phyloP scores from a whole-genome alignment of 192 early-diverging fungal species.

The Fimicolochytrium jonesii region DNA sequence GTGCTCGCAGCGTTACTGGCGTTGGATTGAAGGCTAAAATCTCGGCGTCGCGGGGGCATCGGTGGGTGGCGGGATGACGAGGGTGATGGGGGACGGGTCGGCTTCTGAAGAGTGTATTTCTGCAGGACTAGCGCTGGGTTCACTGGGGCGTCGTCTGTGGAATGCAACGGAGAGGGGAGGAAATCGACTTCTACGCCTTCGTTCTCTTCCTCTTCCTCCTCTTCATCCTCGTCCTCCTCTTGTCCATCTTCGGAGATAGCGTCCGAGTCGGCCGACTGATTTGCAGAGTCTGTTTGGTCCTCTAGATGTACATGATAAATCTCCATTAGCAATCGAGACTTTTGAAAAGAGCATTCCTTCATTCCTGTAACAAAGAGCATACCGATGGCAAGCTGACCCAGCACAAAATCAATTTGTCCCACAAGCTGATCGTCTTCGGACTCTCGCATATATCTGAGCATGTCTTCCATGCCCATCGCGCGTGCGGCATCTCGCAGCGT shows the following conservation, averaged over 20 bases:
- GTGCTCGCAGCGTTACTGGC: too few relatives aligned
- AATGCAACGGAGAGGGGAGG: not conserved
- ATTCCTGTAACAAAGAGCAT: not conserved
- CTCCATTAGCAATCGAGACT: not conserved
- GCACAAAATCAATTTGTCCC: conserved; percentile 46
- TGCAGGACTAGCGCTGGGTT: not conserved
- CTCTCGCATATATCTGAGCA: conserved; percentile 30
- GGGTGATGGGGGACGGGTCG: not conserved
- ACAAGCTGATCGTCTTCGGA: conserved; percentile 30
- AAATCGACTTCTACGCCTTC: not conserved
- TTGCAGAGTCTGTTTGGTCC: conserved; percentile 13
- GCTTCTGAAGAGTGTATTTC: not conserved
- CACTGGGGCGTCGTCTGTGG: not conserved
- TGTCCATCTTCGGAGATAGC: conserved; percentile 39
- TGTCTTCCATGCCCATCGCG: conserved; percentile 35
- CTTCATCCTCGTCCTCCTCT: conserved; percentile 42
- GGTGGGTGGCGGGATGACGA: too few relatives aligned
- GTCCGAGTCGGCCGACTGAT: conserved; percentile 26
- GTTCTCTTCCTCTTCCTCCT: conserved; percentile 29
- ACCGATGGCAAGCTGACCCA: conserved; percentile 28
- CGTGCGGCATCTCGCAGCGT: conserved; percentile 31
- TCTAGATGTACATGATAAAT: not conserved
- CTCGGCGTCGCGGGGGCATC: too few relatives aligned
- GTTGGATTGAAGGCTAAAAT: too few relatives aligned
- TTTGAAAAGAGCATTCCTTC: not conserved